Percentiles rank a stretch among this genome's conserved stretches.
These are phyloP conservation scores for Dictyostelium citrinum DNA, from an alignment of 78 protist genomes.

Conservation along the genomic window DNA sequence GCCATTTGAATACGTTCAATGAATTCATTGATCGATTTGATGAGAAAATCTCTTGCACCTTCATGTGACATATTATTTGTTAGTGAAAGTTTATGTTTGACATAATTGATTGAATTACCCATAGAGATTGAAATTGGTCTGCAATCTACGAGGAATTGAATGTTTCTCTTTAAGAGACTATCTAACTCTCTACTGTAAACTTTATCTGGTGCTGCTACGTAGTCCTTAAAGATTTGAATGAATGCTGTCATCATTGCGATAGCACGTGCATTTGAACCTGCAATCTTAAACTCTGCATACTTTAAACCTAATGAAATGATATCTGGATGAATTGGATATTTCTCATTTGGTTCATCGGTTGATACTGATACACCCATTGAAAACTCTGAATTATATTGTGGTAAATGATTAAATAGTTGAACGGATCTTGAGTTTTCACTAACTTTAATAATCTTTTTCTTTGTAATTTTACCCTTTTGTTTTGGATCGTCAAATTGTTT, in stretches of 20 bases:
- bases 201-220: constrained; percentile 31
- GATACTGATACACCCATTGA: constrained; percentile 13
- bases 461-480: constrained; percentile 51
- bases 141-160: constrained; percentile 89
- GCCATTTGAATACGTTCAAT: constrained; percentile 85
- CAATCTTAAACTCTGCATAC: constrained; percentile 77
- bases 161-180: constrained; percentile 62
- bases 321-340: constrained; percentile 84
- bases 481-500: constrained; percentile 77
- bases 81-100: constrained; percentile 71
- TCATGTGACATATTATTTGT: constrained; percentile 55
- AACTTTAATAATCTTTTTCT: constrained; percentile 65
- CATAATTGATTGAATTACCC: constrained; percentile 85
- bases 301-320: constrained; percentile 85
- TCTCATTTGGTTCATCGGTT: neutral
- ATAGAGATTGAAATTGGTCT: constrained; percentile 84
- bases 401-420: constrained; percentile 88
- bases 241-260: constrained; percentile 89
- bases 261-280: constrained; percentile 89
- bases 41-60: constrained; percentile 65
- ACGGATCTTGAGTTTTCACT: constrained; percentile 1
- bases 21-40: constrained; percentile 72
- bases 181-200: constrained; percentile 78
- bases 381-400: constrained; percentile 79
- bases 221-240: constrained; percentile 71